A percentile compares a stretch with the other conserved stretches of the same genome.
These are phyloP conservation scores for Macadamia integrifolia DNA, from an alignment of 164 flowering plant genomes.

Conservation along the genomic window DNA sequence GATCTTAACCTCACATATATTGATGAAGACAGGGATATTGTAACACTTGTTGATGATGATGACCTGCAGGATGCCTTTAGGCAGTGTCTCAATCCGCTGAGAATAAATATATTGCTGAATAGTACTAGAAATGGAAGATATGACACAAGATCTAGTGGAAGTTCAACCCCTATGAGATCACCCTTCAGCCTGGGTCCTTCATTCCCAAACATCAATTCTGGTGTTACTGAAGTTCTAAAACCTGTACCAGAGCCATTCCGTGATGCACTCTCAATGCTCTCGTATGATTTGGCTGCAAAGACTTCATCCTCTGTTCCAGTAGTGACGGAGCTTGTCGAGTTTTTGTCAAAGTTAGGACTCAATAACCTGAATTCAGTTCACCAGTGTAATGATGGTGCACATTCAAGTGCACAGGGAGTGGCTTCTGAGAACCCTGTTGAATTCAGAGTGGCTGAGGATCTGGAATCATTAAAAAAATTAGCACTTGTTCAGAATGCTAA, in stretches of 20 bases:
- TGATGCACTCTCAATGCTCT: constrained; percentile 35
- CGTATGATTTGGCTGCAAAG: constrained; percentile 40
- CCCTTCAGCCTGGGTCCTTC: constrained; percentile 14
- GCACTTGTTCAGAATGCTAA: constrained; percentile 2
- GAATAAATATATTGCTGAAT: constrained; percentile 13
- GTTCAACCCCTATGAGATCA: constrained; percentile 44
- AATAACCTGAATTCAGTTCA: constrained; percentile 17
- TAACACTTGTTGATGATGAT: constrained; percentile 67
- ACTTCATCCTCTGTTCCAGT: constrained; percentile 41
- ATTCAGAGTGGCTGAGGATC: constrained; percentile 6
- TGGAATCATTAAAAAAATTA: constrained; percentile 14
- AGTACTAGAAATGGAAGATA: constrained; percentile 18
- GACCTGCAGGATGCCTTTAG: constrained; percentile 71
- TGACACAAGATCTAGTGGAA: constrained; percentile 31
- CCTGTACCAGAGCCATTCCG: constrained; percentile 52
- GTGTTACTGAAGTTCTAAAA: constrained; percentile 38
- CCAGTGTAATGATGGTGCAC: constrained; percentile 17
- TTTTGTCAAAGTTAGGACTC: constrained; percentile 33
- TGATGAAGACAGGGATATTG: constrained; percentile 80
- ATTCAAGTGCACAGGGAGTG: constrained; percentile 6
- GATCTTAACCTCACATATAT: constrained; percentile 54
- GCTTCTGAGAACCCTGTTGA: constrained; percentile 7
- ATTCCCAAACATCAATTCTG: constrained; percentile 12
- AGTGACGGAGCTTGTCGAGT: constrained; percentile 46
- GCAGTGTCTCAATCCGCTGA: constrained; percentile 63